Conservation (phyloP, 2,329 filamentous ascomycete genomes). For the Zopfia rhizophila region DNA sequence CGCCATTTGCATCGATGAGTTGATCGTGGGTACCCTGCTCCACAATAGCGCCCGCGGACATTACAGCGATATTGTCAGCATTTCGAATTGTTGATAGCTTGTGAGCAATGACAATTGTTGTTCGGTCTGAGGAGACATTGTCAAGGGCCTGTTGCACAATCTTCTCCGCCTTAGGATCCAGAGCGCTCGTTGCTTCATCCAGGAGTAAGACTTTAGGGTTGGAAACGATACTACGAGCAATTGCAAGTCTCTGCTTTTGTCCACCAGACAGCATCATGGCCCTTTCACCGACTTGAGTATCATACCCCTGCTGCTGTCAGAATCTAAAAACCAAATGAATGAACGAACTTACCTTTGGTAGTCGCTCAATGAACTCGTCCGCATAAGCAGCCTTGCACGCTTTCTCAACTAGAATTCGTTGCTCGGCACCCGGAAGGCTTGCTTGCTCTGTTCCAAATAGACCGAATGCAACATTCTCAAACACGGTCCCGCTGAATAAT, state of each 20-base stretch:
- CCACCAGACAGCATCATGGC: constrained; percentile 92
- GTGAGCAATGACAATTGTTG: constrained; percentile 96
- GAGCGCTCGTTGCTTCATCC: constrained; percentile 90
- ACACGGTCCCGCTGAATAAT: constrained; percentile 88
- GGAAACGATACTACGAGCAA: constrained; percentile 87
- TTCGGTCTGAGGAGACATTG: constrained; percentile 82
- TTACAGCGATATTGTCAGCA: constrained; percentile 94
- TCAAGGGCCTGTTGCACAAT: constrained; percentile 94
- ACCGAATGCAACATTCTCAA: constrained; percentile 85
- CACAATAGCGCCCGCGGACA: constrained; percentile 81
- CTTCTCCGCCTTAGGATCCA: constrained; percentile 93
- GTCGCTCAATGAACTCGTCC: constrained; percentile 82
- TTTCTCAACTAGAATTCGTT: constrained; percentile 75
- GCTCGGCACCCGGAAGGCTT: constrained; percentile 64
- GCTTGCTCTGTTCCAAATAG: constrained; percentile 73
- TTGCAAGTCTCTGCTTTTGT: constrained; percentile 95
- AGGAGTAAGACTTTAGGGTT: constrained; percentile 90
- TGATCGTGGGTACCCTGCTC: constrained; percentile 91
- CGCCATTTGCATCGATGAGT: constrained; percentile 75
- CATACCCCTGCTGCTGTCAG: constrained; percentile 77
- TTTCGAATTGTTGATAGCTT: constrained; percentile 92
- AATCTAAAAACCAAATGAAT: constrained; percentile 20
- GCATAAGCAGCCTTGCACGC: constrained; percentile 94
- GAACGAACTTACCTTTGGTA: constrained; percentile 57
- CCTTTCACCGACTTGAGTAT: constrained; percentile 91